phyloP scores from a whole-genome alignment of 2,329 filamentous ascomycete species.

The Fusarium austroafricanum region DNA sequence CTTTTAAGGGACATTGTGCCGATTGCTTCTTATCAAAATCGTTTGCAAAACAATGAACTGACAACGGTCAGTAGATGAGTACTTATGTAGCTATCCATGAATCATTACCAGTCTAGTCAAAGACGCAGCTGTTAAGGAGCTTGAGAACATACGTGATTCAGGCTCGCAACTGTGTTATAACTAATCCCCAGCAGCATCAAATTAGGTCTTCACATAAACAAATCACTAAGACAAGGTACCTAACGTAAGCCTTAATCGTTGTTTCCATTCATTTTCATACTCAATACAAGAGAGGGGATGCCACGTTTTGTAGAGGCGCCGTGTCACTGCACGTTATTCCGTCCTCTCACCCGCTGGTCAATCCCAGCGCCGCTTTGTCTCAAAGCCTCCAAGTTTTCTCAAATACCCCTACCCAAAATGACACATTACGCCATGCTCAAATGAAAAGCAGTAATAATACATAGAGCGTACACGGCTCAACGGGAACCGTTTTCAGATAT shows the following conservation, averaged over 20 bases:
- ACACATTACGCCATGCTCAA: conserved; percentile 53
- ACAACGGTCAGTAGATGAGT: no score
- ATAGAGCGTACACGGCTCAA: conserved; percentile 47
- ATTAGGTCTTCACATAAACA: background rate
- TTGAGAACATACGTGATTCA: background rate
- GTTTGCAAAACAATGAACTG: no score
- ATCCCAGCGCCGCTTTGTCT: conserved; percentile 21
- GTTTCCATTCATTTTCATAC: conserved; percentile 38
- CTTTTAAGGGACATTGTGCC: no score
- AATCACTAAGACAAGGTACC: background rate
- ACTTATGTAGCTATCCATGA: background rate
- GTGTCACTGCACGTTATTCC: conserved; percentile 43
- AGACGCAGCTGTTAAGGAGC: no score
- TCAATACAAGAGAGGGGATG: conserved; percentile 56
- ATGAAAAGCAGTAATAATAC: conserved; percentile 45
- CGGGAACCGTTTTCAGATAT: conserved; percentile 19
- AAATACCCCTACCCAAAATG: conserved; percentile 41
- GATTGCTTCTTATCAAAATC: no score
- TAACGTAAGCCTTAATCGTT: conserved; percentile 25
- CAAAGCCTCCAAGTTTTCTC: conserved; percentile 20
- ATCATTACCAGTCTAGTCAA: no score
- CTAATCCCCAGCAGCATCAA: background rate
- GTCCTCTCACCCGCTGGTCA: conserved; percentile 22
- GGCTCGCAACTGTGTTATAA: background rate
- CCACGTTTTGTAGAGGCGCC: conserved; percentile 47